phyloP scores from a whole-genome alignment of 1,284 basidiomycete genomes.

The Ceratobasidium sp. region DNA sequence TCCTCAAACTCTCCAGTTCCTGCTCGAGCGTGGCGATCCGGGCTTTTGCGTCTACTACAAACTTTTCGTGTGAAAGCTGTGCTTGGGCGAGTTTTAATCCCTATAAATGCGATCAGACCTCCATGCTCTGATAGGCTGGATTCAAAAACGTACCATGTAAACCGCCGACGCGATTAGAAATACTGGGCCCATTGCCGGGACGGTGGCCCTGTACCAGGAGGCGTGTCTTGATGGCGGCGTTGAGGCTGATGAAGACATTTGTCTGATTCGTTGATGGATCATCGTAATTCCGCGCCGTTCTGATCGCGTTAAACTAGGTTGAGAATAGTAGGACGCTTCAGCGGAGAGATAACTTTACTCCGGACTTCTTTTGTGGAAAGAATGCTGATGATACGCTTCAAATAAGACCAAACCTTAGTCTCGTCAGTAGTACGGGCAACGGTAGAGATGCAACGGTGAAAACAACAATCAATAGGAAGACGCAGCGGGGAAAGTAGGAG shows the following conservation, averaged over 20 bases:
- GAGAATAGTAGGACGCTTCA: background rate
- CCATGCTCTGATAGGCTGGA: too few relatives aligned
- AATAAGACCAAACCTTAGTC: too few relatives aligned
- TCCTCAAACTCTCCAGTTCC: conserved; percentile 61
- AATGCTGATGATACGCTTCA: too few relatives aligned
- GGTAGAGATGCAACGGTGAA: too few relatives aligned
- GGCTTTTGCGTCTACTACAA: conserved; percentile 67
- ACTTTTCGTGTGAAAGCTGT: conserved; percentile 67
- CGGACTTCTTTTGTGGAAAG: too few relatives aligned
- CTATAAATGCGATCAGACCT: conserved; percentile 36
- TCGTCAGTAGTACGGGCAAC: too few relatives aligned
- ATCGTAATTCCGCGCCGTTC: background rate
- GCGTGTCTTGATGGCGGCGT: conserved; percentile 62
- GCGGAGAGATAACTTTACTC: too few relatives aligned
- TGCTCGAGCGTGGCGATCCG: conserved; percentile 67
- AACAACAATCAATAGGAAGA: too few relatives aligned
- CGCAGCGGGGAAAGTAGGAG: too few relatives aligned
- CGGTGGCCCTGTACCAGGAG: conserved; percentile 70
- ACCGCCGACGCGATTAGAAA: conserved; percentile 78
- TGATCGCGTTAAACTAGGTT: background rate
- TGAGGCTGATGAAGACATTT: conserved; percentile 5
- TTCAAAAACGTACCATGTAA: conserved; percentile 75
- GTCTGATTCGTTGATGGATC: conserved; percentile 2
- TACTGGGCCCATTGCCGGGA: conserved; percentile 80
- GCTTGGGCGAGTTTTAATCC: conserved; percentile 39